phyloP scores from a whole-genome alignment of 805 yeast species.

The Cyberlindnera xishuangbannaensis region DNA sequence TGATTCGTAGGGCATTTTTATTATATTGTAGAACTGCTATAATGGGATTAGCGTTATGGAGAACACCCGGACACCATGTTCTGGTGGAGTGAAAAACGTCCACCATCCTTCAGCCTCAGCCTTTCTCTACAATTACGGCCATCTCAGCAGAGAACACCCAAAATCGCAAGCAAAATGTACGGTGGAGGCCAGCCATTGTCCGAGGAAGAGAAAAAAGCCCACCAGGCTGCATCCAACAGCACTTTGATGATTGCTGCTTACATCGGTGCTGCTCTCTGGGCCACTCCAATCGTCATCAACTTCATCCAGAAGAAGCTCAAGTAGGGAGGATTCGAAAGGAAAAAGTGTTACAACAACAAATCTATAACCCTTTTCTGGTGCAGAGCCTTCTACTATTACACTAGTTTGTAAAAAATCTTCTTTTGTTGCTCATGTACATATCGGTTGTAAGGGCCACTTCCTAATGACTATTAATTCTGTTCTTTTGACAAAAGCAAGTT shows the following conservation, averaged over 20 bases:
- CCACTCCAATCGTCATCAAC: slow-evolving; percentile 49
- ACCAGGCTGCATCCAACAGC: slow-evolving; percentile 54
- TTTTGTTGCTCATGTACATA: slow-evolving; percentile 5
- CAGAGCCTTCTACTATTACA: no score
- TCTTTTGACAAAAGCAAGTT: no score
- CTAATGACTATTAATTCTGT: no score
- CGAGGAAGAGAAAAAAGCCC: slow-evolving; percentile 64
- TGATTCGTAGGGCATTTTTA: no score
- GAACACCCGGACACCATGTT: no score
- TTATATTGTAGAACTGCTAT: no score
- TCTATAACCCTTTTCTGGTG: background rate
- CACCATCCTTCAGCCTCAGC: no score
- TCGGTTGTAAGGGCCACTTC: background rate
- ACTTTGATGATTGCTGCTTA: slow-evolving; percentile 56
- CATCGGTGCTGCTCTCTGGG: slow-evolving; percentile 59
- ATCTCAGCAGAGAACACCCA: no score
- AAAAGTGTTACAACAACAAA: background rate
- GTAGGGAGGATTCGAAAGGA: slow-evolving; percentile 5
- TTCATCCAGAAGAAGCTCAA: slow-evolving; percentile 44
- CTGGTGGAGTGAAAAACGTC: no score
- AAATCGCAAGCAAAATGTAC: no score
- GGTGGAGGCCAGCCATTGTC: slow-evolving; percentile 50
- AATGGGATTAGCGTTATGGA: no score
- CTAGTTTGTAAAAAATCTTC: background rate
- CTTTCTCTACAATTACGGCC: no score